A percentile compares a stretch with the other conserved stretches of the same genome.
Conservation (phyloP, 1,284 basidiomycete species). For the Golubevia sp. region DNA sequence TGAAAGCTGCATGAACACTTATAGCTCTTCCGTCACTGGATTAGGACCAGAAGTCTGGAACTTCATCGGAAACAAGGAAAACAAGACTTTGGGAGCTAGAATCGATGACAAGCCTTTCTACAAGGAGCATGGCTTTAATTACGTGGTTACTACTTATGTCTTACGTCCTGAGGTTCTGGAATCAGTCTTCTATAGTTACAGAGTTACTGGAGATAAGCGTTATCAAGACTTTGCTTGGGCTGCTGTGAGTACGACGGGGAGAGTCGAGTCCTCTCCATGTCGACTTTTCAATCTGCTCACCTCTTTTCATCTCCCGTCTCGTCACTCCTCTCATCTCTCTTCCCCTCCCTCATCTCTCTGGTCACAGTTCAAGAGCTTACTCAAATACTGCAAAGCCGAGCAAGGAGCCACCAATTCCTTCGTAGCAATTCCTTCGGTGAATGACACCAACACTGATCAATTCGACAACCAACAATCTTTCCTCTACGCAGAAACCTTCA, state of each 20-base stretch:
- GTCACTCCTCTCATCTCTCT: background rate
- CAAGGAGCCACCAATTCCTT: conserved; percentile 16
- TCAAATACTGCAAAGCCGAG: background rate
- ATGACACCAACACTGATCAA: conserved; percentile 13
- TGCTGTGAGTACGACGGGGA: background rate
- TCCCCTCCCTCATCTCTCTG: background rate
- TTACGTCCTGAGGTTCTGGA: conserved; percentile 51
- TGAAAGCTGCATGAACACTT: conserved; percentile 31
- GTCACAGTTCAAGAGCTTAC: background rate
- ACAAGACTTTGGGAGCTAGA: conserved; percentile 22
- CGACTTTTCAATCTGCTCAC: background rate
- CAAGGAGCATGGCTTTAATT: conserved; percentile 31
- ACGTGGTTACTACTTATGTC: conserved; percentile 29
- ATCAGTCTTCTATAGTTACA: conserved; percentile 36
- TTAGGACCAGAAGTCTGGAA: conserved; percentile 44
- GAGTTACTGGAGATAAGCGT: conserved; percentile 36
- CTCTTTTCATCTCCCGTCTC: background rate
- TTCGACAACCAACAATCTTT: conserved; percentile 40
- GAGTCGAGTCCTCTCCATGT: background rate
- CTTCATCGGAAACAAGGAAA: conserved; percentile 20
- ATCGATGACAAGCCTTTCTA: conserved; percentile 31
- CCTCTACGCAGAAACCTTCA: conserved; percentile 44
- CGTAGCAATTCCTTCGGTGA: conserved; percentile 27
- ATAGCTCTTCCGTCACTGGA: conserved; percentile 27
- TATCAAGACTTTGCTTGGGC: conserved; percentile 13